phyloP scores from a whole-genome alignment of 345 rosid genomes.

The Geranium rotundifolium region DNA sequence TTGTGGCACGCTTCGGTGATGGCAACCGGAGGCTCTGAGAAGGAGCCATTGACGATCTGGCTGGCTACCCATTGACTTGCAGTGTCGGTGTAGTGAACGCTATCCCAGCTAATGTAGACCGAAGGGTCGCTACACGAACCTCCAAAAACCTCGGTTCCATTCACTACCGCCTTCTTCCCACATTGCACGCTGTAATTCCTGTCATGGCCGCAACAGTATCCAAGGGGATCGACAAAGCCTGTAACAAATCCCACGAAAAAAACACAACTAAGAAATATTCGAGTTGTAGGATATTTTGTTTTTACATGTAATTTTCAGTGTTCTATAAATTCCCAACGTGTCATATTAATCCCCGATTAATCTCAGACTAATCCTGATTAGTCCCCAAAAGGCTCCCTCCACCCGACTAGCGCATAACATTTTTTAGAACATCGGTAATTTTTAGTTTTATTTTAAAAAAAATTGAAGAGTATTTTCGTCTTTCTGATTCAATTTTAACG shows the following conservation, averaged over 20 bases:
- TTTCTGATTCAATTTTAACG: no score
- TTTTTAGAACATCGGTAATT: no score
- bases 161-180: constrained; percentile 46
- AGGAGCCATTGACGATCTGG: not conserved
- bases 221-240: constrained; percentile 50
- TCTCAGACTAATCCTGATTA: no score
- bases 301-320: no score
- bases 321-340: no score
- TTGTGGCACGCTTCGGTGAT: not conserved
- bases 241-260: constrained; percentile 17
- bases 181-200: constrained; percentile 49
- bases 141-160: constrained; percentile 42
- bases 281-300: no score
- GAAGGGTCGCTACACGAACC: constrained; percentile 40
- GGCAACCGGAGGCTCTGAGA: not conserved
- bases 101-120: constrained; percentile 50
- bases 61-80: not conserved
- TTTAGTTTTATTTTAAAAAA: no score
- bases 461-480: no score
- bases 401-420: no score
- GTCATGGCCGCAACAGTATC: constrained; percentile 59
- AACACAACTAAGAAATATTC: not conserved
- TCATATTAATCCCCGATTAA: no score
- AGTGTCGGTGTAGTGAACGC: constrained; percentile 51
- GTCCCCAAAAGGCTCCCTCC: no score